Evolutionary conservation across 2,329 filamentous ascomycete genomes (phyloP), one percentile per base, ranked within the genome.

Genomic region (Ophiocordyceps camponoti-saundersi): DNA sequence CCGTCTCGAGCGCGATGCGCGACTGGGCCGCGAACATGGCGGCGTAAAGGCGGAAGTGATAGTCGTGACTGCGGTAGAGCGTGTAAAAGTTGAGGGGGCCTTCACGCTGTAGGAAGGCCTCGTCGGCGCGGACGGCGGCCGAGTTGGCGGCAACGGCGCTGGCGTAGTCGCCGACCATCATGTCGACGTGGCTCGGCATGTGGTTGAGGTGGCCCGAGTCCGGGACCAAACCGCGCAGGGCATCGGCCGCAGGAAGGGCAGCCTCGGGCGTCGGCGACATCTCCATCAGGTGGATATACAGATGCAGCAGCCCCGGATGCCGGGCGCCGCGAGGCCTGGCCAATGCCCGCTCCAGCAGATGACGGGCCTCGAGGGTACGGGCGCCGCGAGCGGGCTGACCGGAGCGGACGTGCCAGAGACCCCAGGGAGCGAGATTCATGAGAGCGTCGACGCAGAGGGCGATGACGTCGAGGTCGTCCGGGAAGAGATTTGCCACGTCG

Each of bases 201-300:
- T 87, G 82, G 40, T 79, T 69, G 0, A 85, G 63, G 59, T 88
- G 83, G 1, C 82, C 82, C 0, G 76, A 70, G 56, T 86, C 81
- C 0, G 82, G 82, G 0, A 82, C 73, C 2, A 86, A 68, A 11
- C 67, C 69, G 21, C 82, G 76, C 12, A 87, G 68, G 16, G 66
- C 63, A 54, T 86, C 72, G 6, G 80, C 81, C 0, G 72, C 67
- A 0, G 71, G 64, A 16, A 85, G 59, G 1, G 79, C 83, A 1
- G 62, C 57, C 57, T 85, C 82, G 0, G 82, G 82, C 0, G 66
- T 70, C 0, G 67, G 64, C 0, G 82, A 86, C 82, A 86, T 86
- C 56, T 88, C 83, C 69, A 85, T 82, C 3, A 85, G 71, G 53
- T 87, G 82, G 39, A 87, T 83, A 59, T 88, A 88, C 30, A 86